These are phyloP conservation scores for Cystobasidium slooffiae DNA, from an alignment of 1,284 basidiomycete species.

Conservation along the genomic window DNA sequence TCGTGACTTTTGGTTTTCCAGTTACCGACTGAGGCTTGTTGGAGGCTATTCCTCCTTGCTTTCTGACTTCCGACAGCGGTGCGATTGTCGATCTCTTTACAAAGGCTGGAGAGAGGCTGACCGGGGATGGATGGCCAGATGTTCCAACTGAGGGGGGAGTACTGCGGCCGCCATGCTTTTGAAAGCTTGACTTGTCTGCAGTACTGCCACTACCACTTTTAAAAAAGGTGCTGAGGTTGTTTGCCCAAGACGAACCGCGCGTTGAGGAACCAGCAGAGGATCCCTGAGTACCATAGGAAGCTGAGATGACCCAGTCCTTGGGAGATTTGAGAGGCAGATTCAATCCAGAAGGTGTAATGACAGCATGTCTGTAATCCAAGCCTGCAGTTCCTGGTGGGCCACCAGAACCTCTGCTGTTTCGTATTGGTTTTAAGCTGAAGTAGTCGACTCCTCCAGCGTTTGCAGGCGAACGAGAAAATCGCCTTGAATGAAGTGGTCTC, in stretches of 20 bases:
- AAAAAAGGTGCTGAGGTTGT: conserved; percentile 42
- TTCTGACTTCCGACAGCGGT: conserved; percentile 36
- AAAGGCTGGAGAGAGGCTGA: conserved; percentile 33
- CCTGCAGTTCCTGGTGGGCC: background rate
- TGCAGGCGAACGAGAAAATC: conserved; percentile 17
- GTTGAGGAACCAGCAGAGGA: conserved; percentile 39
- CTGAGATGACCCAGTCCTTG: conserved; percentile 32
- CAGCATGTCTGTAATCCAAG: conserved; percentile 3
- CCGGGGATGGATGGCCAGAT: conserved; percentile 14
- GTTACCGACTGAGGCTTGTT: conserved; percentile 6
- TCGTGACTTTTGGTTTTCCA: conserved; percentile 16
- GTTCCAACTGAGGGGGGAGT: conserved; percentile 26
- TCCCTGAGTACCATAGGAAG: conserved; percentile 38
- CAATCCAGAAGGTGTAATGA: conserved; percentile 3
- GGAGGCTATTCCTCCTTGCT: conserved; percentile 36
- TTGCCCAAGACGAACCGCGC: conserved; percentile 41
- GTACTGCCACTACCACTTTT: background rate
- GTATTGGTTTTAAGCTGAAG: conserved; percentile 34
- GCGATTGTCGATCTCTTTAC: conserved; percentile 33
- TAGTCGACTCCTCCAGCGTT: conserved; percentile 22
- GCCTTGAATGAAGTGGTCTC: conserved; percentile 4
- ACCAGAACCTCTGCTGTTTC: background rate
- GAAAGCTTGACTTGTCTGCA: background rate
- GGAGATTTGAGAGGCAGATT: conserved; percentile 36
- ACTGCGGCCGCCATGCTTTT: background rate